Evolutionary conservation across 2,329 filamentous ascomycete genomes (phyloP).

Genomic region (Cucurbitaria berberidis): DNA sequence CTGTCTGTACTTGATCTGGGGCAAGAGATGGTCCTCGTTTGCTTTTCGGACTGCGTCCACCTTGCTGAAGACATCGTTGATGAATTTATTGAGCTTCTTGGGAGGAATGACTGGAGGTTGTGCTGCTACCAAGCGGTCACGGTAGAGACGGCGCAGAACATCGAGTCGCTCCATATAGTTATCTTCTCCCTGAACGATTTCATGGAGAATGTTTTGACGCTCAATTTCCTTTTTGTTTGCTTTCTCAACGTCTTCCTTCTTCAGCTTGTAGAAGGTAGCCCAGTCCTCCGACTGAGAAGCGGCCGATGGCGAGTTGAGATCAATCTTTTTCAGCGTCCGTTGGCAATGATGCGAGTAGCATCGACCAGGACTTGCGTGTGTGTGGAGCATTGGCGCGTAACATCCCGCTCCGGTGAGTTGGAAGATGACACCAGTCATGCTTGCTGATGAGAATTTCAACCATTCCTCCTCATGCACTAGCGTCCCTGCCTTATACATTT

Average conservation of each 20-base stretch:
- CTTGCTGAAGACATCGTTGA: constrained; percentile 87
- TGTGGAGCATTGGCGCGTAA: constrained; percentile 84
- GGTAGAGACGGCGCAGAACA: constrained; percentile 82
- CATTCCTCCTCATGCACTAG: constrained; percentile 92
- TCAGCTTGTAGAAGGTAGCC: constrained; percentile 86
- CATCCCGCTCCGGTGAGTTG: constrained; percentile 92
- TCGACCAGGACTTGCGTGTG: constrained; percentile 69
- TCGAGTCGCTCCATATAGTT: constrained; percentile 88
- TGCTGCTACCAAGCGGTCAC: constrained; percentile 75
- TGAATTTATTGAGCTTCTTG: constrained; percentile 78
- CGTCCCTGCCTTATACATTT: constrained; percentile 80
- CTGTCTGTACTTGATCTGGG: constrained; percentile 95
- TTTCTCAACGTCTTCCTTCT: constrained; percentile 73
- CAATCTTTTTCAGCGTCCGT: constrained; percentile 91
- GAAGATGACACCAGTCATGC: constrained; percentile 87
- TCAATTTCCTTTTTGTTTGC: constrained; percentile 87
- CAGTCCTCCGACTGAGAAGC: constrained; percentile 76
- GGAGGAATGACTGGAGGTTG: constrained; percentile 82
- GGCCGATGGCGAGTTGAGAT: constrained; percentile 75
- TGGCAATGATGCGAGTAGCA: constrained; percentile 97
- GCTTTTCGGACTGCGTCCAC: constrained; percentile 86
- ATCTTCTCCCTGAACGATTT: constrained; percentile 93
- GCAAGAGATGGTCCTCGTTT: constrained; percentile 90
- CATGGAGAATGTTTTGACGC: constrained; percentile 91
- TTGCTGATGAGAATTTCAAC: constrained; percentile 86